Conservation (phyloP, 2,329 filamentous ascomycete genomes). For the Dothiorella sarmentorum region DNA sequence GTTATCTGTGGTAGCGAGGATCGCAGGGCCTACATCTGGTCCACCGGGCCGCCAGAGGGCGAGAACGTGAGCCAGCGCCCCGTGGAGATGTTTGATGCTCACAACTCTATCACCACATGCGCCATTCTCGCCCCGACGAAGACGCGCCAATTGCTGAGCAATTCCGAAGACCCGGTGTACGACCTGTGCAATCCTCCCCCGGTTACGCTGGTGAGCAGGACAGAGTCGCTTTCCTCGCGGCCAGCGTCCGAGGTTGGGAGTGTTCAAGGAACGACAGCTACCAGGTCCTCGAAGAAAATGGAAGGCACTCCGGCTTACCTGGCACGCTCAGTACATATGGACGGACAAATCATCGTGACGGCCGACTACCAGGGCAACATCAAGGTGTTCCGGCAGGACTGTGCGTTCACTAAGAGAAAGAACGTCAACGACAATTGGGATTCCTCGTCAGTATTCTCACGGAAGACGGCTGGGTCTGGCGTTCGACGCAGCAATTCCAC, state of each 20-base stretch:
- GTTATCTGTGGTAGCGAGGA: slow-evolving; percentile 94
- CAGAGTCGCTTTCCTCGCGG: slow-evolving; percentile 56
- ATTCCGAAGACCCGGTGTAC: slow-evolving; percentile 88
- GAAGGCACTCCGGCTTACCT: slow-evolving; percentile 75
- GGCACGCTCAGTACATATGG: slow-evolving; percentile 68
- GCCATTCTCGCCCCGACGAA: slow-evolving; percentile 78
- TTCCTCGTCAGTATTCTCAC: slow-evolving; percentile 70
- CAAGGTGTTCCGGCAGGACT: slow-evolving; percentile 94
- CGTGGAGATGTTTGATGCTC: slow-evolving; percentile 86
- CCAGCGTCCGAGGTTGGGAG: slow-evolving; percentile 43
- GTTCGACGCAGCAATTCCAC: slow-evolving; percentile 49
- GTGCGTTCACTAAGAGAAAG: slow-evolving; percentile 71
- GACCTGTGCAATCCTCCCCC: slow-evolving; percentile 95
- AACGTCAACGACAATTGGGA: slow-evolving; percentile 65
- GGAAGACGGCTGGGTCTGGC: slow-evolving; percentile 41
- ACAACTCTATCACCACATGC: slow-evolving; percentile 83
- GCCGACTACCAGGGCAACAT: slow-evolving; percentile 85
- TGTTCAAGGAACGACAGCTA: slow-evolving; percentile 31
- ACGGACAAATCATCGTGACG: slow-evolving; percentile 88
- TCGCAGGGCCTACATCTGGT: slow-evolving; percentile 87
- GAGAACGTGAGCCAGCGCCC: slow-evolving; percentile 76
- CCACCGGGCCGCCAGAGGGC: slow-evolving; percentile 55
- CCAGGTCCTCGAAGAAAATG: slow-evolving; percentile 34
- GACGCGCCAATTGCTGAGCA: slow-evolving; percentile 72
- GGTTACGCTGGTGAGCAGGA: slow-evolving; percentile 72